Evolutionary conservation across 106 monocot species (phyloP), one percentile per base, ranked within the genome.

Genomic region (Dendrobium officinale): DNA sequence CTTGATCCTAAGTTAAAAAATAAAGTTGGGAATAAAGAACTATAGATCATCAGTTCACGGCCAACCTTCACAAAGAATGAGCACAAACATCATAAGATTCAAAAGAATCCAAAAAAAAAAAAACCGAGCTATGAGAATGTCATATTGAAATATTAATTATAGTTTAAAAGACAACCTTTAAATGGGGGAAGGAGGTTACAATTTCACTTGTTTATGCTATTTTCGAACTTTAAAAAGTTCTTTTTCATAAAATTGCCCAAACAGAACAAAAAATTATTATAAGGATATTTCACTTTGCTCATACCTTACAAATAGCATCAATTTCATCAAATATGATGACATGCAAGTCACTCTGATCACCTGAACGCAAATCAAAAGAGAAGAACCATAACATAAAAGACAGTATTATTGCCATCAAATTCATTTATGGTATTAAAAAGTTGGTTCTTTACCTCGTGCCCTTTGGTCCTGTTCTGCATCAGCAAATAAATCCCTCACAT

Each of bases 291-390:
- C 24, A 54, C 78, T 26, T 67, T 48, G 8, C 58, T 47, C 82
- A 45, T 79, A 99, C 98, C 98, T 99, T 99, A 73, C 98, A 99
- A 83, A 99, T 99, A 75, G 98, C 98, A 93, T 99, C 98, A 87
- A 99, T 99, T 91, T 99, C 98, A 88, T 99, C 98, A 85, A 99
- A 99, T 70, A 99, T 99, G 20, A 99, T 99, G 72, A 99, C 95
- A 83, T 99, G 98, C 59, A 99, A 86, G 54, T 99, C 98, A 82
- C 98, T 99, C 72, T 99, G 86, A 88, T 99, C 95, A 88, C 98
- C 98, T 99, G 86, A 85, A 85, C 83, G 67, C 0, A 83, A 84
- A 67, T 66, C 29, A 70, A 73, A 41, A 79, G 1, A 24, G n/a
- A 77, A 64, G 72, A 66, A 72, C 10, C 17, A 76, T 66, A 40